Percentiles rank a stretch among this genome's conserved stretches.
Conservation (phyloP, 352 stramenopile genomes). For the Pythium plurisporium region DNA sequence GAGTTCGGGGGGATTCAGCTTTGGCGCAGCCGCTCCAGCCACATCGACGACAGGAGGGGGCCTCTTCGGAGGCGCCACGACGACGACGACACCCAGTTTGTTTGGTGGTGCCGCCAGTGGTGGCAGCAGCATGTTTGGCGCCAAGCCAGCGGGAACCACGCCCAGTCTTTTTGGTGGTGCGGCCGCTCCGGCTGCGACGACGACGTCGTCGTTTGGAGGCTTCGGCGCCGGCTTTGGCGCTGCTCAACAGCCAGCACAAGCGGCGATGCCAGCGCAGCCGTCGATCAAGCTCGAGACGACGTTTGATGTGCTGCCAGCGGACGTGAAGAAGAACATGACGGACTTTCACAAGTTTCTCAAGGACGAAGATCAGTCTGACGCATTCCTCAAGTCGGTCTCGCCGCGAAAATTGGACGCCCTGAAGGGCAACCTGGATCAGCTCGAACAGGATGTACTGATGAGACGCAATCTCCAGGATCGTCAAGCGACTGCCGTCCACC, state of each 20-base stretch:
- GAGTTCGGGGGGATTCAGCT: constrained; percentile 22
- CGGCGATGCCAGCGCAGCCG: constrained; percentile 15
- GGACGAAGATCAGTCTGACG: constrained; percentile 65
- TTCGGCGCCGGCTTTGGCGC: constrained; percentile 18
- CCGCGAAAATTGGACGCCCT: constrained; percentile 47
- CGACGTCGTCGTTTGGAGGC: constrained; percentile 19
- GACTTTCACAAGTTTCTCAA: constrained; percentile 75
- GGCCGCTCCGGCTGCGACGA: not conserved
- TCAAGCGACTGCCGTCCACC: constrained; percentile 54
- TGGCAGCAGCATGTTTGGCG: constrained; percentile 15
- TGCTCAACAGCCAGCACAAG: not conserved
- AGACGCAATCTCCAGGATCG: constrained; percentile 54
- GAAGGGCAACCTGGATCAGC: constrained; percentile 44
- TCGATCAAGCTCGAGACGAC: constrained; percentile 70
- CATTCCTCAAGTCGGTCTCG: constrained; percentile 71
- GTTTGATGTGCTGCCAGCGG: constrained; percentile 60
- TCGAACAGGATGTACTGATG: constrained; percentile 63
- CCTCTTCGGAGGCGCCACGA: constrained; percentile 22
- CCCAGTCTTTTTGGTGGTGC: constrained; percentile 26
- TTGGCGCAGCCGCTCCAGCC: constrained; percentile 23
- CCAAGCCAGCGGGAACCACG: constrained; percentile 7
- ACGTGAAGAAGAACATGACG: constrained; percentile 75
- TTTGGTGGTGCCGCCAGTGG: constrained; percentile 23
- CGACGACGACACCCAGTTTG: constrained; percentile 16
- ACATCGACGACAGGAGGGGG: constrained; percentile 2